phyloP scores from a whole-genome alignment of 345 rosid genomes.

The Populus tremula region DNA sequence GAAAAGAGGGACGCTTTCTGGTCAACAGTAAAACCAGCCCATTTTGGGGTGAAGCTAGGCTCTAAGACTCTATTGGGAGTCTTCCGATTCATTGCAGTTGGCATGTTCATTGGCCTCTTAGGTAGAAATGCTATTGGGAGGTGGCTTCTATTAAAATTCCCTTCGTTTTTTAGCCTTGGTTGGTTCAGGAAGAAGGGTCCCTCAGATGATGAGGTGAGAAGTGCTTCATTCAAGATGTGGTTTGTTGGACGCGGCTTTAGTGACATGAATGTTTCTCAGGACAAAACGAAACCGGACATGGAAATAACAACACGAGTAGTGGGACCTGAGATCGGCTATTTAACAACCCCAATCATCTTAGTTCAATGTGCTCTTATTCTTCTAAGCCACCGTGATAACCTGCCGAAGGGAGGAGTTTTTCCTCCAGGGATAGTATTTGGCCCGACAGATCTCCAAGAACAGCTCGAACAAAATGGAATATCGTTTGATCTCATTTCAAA shows the following conservation, averaged over 20 bases:
- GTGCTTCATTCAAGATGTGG: slow-evolving; percentile 90
- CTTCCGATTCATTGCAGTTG: slow-evolving; percentile 42
- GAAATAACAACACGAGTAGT: slow-evolving; percentile 65
- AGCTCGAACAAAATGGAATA: slow-evolving; percentile 68
- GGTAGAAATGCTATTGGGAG: slow-evolving; percentile 55
- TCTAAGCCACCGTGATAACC: slow-evolving; percentile 48
- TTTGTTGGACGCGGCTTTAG: slow-evolving; percentile 76
- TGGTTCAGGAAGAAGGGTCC: slow-evolving; percentile 80
- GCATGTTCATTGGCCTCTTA: slow-evolving; percentile 57
- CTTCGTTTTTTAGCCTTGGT: slow-evolving; percentile 81
- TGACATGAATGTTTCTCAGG: slow-evolving; percentile 39
- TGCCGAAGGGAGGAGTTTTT: slow-evolving; percentile 71
- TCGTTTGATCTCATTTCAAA: slow-evolving; percentile 71
- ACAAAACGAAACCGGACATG: slow-evolving; percentile 51
- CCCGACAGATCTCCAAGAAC: slow-evolving; percentile 64
- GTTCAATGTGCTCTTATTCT: slow-evolving; percentile 67
- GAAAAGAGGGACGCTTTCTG: slow-evolving; percentile 65
- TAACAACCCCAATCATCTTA: slow-evolving; percentile 66
- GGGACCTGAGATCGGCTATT: slow-evolving; percentile 88
- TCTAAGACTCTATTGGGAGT: slow-evolving; percentile 58
- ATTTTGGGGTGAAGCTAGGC: slow-evolving; percentile 77
- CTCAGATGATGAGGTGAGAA: slow-evolving; percentile 68
- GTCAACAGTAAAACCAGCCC: slow-evolving; percentile 65
- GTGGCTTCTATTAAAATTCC: slow-evolving; percentile 79
- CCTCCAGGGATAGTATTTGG: slow-evolving; percentile 86